Conservation (phyloP, 495 filamentous ascomycete genomes). For the Penicillium diatomitis region DNA sequence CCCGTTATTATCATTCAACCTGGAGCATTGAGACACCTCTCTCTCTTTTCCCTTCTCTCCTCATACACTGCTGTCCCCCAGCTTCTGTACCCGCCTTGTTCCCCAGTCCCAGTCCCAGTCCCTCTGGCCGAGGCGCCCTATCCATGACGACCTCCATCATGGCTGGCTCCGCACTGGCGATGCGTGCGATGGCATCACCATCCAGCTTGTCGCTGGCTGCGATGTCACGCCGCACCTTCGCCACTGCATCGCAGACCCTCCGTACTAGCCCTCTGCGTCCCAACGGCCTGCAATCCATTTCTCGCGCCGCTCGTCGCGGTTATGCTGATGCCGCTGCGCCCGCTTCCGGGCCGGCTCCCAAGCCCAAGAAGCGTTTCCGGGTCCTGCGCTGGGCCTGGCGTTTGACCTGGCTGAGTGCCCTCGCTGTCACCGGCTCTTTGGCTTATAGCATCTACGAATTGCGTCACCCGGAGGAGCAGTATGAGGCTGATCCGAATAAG, state of each 20-base stretch:
- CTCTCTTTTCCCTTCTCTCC: constrained; percentile 4
- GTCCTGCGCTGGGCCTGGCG: constrained; percentile 68
- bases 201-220: constrained; percentile 32
- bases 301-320: constrained; percentile 28
- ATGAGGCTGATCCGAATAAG: constrained; percentile 74
- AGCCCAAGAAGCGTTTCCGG: constrained; percentile 39
- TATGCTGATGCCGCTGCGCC: constrained; percentile 34
- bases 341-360: constrained; percentile 22
- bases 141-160: constrained; percentile 18
- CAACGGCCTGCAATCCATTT: constrained; percentile 14
- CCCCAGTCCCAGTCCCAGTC: not conserved
- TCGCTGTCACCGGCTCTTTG: constrained; percentile 60
- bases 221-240: constrained; percentile 33
- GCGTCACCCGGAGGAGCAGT: constrained; percentile 74
- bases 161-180: constrained; percentile 35
- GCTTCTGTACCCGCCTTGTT: constrained; percentile 1
- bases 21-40: constrained; percentile 1
- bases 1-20: not conserved
- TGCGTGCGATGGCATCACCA: constrained; percentile 26
- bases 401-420: constrained; percentile 56
- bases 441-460: constrained; percentile 74
- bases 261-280: constrained; percentile 21
- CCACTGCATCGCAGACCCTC: constrained; percentile 18
- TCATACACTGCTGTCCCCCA: constrained; percentile 6
- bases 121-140: constrained; percentile 6